Conservation (phyloP, 1,284 basidiomycete genomes). For the Apiotrichum mycotoxinovorans region DNA sequence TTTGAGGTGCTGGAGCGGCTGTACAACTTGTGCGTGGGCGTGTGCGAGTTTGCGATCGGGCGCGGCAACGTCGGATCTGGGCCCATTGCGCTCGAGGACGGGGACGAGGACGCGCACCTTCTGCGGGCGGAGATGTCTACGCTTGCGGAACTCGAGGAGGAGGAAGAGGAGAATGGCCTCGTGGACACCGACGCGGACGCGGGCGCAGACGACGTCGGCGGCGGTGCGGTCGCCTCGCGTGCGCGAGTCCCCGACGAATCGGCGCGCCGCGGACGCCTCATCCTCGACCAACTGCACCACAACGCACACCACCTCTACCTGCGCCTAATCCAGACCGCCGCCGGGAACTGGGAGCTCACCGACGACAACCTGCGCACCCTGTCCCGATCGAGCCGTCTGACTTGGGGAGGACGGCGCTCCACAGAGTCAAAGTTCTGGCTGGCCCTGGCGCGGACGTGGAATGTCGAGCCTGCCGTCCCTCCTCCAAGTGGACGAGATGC, state of each 20-base stretch:
- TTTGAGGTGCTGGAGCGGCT: conserved; percentile 36
- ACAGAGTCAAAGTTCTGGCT: conserved; percentile 16
- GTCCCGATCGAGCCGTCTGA: conserved; percentile 12
- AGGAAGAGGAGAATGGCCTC: conserved; percentile 10
- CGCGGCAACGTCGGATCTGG: conserved; percentile 25
- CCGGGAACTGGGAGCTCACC: conserved; percentile 19
- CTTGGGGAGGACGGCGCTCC: conserved; percentile 7
- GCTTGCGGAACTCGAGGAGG: conserved; percentile 16
- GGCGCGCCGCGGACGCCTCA: conserved; percentile 31
- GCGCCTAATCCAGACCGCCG: conserved; percentile 18
- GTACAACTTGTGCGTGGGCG: conserved; percentile 41
- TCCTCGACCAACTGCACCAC: conserved; percentile 42
- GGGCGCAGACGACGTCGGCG: conserved; percentile 1
- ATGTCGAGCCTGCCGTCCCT: conserved; percentile 14
- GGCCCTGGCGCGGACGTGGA: conserved; percentile 17
- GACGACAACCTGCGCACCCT: conserved; percentile 14
- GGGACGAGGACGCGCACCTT: conserved; percentile 36
- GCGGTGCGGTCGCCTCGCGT: no score
- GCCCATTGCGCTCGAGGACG: conserved; percentile 26
- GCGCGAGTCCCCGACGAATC: conserved; percentile 28
- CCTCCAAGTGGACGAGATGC: no score
- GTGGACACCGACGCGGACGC: conserved; percentile 10
- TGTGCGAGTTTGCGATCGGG: conserved; percentile 45
- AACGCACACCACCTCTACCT: conserved; percentile 40
- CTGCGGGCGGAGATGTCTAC: conserved; percentile 18